Base-by-base conservation (phyloP, 352 stramenopile genomes). In the Globisporangium nodosum region DNA sequence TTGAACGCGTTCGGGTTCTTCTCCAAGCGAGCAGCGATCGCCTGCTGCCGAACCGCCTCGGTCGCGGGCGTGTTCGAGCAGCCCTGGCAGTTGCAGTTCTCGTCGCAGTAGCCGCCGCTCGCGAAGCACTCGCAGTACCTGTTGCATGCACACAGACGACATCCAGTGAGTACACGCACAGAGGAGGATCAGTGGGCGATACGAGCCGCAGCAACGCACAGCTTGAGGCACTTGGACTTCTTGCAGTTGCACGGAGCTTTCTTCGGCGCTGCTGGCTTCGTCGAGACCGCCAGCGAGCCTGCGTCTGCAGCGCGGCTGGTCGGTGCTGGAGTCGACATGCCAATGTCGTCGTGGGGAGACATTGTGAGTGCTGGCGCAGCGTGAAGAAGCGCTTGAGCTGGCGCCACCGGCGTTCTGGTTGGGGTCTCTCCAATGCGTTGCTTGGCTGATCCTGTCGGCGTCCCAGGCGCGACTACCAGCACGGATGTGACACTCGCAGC, bases 221-320 rank as follows among this genome's bases (percentile, higher is more conserved):
- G 63, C 72, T 99, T 99, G 16, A 99, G 79, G 56, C 96, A 99
- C 70, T 97, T 97, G 37, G 94, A 98, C 70, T 98, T 98, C 64
- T 98, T 98, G 77, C 96, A 99, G 52, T 97, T 98, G 77, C 96
- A 99, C 6, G 82, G 81, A 0, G 82, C 78, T 47, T 88, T 90
- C 52, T 85, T 92, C 42, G 59, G 51, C 46, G 39, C 53, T 27
- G 18, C 40, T 13, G 53, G 21, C 2, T 62, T 43, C 7, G 60
- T 24, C 24, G 61, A 43, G 11, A 54, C 27, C 21, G 68, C 39
- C 18, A n/a, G 11, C 15, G 69, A 37, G 18, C 52, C 46, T 9
- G 50, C 39, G 30, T 60, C 40, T 27, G 31, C 37, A 52, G 47
- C 46, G 0, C 49, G 51, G 30, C 68, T 72, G 15, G 54, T 61